A percentile compares a stretch with the other conserved stretches of the same genome.
phyloP scores from a whole-genome alignment of 306 rosid species.

The Corylus heterophylla region DNA sequence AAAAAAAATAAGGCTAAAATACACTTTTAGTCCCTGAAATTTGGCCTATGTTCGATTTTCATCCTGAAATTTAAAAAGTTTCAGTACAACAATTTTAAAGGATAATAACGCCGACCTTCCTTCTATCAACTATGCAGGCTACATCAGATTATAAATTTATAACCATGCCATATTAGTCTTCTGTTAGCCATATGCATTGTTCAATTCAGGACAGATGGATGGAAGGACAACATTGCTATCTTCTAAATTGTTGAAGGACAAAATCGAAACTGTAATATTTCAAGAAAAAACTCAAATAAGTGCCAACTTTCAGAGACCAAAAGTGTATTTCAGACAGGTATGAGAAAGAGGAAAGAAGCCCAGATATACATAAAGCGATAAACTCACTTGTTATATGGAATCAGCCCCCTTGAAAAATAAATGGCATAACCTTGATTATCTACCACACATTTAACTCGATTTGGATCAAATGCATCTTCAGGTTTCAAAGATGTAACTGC shows the following conservation, averaged over 20 bases:
- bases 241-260: not conserved
- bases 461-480: conserved; percentile 84
- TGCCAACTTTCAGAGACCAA: not conserved
- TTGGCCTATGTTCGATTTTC: not conserved
- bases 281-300: not conserved
- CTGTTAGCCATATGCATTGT: not conserved
- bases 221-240: not conserved
- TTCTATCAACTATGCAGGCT: not conserved
- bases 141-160: not conserved
- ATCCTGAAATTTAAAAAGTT: not conserved
- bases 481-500: conserved; percentile 87
- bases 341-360: not conserved
- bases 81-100: not conserved
- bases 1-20: not conserved
- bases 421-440: conserved; percentile 82
- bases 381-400: conserved; percentile 90
- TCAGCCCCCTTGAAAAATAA: conserved; percentile 91
- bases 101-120: not conserved
- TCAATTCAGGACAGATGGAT: not conserved
- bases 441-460: conserved; percentile 88
- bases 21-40: not conserved
- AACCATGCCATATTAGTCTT: not conserved
- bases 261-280: not conserved
- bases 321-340: not conserved
- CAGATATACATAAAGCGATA: not conserved